Evolutionary conservation across 768 basidiomycete genomes (phyloP).

Genomic region (Naganishia kalamii): DNA sequence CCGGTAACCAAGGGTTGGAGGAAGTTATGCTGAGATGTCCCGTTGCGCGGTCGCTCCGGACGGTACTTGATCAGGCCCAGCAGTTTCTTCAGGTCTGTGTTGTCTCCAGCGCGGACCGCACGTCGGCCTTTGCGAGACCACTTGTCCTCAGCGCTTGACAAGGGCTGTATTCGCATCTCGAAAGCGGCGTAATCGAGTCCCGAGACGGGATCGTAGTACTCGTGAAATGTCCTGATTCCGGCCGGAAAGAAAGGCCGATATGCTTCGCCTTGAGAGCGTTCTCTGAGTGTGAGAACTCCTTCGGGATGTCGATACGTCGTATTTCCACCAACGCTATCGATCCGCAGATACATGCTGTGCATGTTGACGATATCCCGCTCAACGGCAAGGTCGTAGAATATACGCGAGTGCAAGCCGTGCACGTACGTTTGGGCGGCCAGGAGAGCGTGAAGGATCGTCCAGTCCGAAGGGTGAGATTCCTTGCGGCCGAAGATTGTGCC

Average conservation of each 20-base stretch:
- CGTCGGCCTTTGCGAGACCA: not conserved
- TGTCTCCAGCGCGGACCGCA: not conserved
- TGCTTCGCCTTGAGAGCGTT: not conserved
- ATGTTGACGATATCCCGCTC: too few species aligned
- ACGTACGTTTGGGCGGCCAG: too few species aligned
- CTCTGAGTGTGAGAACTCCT: not conserved
- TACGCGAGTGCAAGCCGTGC: too few species aligned
- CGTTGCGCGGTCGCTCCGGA: too few species aligned
- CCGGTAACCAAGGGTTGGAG: too few species aligned
- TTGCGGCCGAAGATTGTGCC: not conserved
- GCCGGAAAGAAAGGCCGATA: not conserved
- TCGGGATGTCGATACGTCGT: not conserved
- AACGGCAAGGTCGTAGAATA: too few species aligned
- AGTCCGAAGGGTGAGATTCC: not conserved
- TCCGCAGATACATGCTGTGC: not conserved
- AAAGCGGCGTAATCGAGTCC: not conserved
- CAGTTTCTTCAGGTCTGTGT: not conserved
- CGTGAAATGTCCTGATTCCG: not conserved
- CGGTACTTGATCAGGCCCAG: not conserved
- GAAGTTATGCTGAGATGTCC: too few species aligned
- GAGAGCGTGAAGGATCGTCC: not conserved
- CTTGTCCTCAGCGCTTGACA: not conserved
- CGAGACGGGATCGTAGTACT: not conserved
- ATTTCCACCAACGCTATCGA: not conserved
- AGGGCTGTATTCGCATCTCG: not conserved